These are phyloP conservation scores for Coemansia sp. DNA, from an alignment of 192 early-diverging fungal species.

Conservation along the genomic window DNA sequence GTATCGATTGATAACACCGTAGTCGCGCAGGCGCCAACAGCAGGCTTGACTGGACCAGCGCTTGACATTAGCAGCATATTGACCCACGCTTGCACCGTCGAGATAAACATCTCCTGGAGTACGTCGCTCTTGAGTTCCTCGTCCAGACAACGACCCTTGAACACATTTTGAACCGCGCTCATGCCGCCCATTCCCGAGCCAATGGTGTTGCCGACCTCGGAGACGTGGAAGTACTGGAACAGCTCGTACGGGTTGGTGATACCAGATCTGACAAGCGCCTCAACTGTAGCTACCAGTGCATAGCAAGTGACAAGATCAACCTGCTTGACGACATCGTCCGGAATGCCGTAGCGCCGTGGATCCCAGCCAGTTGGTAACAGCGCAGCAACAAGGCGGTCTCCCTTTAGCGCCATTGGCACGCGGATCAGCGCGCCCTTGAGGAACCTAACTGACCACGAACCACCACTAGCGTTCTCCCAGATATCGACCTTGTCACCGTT, in stretches of 20 bases:
- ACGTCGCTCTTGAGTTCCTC: constrained; percentile 79
- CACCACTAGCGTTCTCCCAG: constrained; percentile 40
- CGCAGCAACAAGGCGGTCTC: constrained; percentile 78
- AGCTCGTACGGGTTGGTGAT: constrained; percentile 96
- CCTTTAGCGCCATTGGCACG: constrained; percentile 82
- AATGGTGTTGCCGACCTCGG: constrained; percentile 83
- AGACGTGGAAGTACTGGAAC: constrained; percentile 93
- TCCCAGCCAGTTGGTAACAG: constrained; percentile 93
- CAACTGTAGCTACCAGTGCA: constrained; percentile 84
- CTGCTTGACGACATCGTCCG: constrained; percentile 84
- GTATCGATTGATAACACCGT: constrained; percentile 89
- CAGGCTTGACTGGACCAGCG: constrained; percentile 78
- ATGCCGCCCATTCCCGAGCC: constrained; percentile 88
- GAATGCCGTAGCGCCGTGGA: constrained; percentile 84
- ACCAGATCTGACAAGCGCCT: constrained; percentile 84
- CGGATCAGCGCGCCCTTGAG: constrained; percentile 84
- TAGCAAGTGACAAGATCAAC: constrained; percentile 86
- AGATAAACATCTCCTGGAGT: constrained; percentile 70
- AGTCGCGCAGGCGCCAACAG: constrained; percentile 87
- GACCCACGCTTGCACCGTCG: constrained; percentile 44
- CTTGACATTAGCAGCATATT: constrained; percentile 91
- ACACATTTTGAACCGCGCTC: constrained; percentile 65
- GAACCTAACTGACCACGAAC: constrained; percentile 71
- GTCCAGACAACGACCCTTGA: constrained; percentile 70
- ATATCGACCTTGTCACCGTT: constrained; percentile 77